Base-by-base conservation (phyloP, 768 basidiomycete species). In the Filobasidium floriforme region DNA sequence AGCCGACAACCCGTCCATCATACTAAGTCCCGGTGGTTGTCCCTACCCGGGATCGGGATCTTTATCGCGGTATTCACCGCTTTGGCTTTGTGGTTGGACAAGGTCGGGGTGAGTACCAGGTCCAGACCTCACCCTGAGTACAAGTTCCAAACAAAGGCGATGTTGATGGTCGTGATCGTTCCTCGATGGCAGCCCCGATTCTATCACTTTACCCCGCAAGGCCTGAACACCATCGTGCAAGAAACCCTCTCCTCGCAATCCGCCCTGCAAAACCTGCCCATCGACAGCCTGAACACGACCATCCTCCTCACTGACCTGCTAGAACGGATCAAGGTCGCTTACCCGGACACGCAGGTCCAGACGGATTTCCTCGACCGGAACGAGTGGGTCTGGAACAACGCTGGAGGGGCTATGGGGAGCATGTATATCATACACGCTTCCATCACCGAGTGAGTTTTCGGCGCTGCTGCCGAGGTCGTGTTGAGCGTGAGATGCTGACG, bases 341-440 rank as follows among this genome's bases (percentile, higher is more conserved):
- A 92, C 76, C 85, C 89, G 0, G 73, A 83, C 59, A 81, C 81
- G 37, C 68, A 74, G 40, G 75, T 80, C 70, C 69, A 73, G 52
- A 77, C 74, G 49, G 70, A 79, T 69, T 76, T 73, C 43, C 40
- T 63, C 29, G 69, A 79, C 67, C 75, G 83, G 24, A 81, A 81
- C 43, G 92, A 97, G 73, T 97, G 94, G 94, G 85, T 96, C 28
- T 89, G 94, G 80, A 97, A 87, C 82, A 98, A 97, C 73, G 93
- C 94, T 0, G 96, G 93, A 12, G 96, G 96, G 67, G 92, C 92
- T 0, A 97, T 94, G 93, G 92, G 92, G 61, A 73, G 73, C 41
- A 97, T 99, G 94, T 96, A 92, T 78, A 84, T 98, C 80, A 90
- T 98, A 70, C 96, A 98, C 73, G 91, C 94, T 19, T 88, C 86